Evolutionary conservation across 148 eudicot species (phyloP).

Genomic region (Cornus florida): DNA sequence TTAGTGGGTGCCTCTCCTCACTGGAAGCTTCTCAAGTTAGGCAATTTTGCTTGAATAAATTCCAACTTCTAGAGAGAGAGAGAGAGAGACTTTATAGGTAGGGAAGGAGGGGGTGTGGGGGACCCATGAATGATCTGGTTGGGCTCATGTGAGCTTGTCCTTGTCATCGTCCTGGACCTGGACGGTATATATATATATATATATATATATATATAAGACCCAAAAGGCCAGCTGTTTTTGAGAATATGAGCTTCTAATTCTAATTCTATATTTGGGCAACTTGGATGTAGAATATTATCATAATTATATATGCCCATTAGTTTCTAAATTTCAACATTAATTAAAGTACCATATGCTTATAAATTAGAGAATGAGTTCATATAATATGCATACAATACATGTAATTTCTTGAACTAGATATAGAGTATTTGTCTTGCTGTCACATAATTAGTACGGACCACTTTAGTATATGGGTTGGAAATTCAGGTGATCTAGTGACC

Average conservation of each 20-base stretch:
- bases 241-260: slow-evolving; percentile 18
- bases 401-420: neutral
- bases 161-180: slow-evolving; percentile 27
- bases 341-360: no score
- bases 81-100: slow-evolving; percentile 3
- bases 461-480: neutral
- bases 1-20: slow-evolving; percentile 21
- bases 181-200: neutral
- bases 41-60: slow-evolving; percentile 26
- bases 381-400: no score
- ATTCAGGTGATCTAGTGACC: no score
- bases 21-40: slow-evolving; percentile 44
- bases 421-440: neutral
- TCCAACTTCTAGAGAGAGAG: no score
- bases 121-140: slow-evolving; percentile 45
- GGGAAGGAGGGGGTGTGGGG: slow-evolving; percentile 13
- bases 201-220: neutral
- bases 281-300: neutral
- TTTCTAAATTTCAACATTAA: neutral
- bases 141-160: slow-evolving; percentile 54
- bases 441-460: neutral
- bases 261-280: neutral
- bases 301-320: neutral
- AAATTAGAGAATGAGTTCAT: no score
- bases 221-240: slow-evolving; percentile 28